Evolutionary conservation across 164 flowering plant species (phyloP).

Genomic region (Pachysandra terminalis): DNA sequence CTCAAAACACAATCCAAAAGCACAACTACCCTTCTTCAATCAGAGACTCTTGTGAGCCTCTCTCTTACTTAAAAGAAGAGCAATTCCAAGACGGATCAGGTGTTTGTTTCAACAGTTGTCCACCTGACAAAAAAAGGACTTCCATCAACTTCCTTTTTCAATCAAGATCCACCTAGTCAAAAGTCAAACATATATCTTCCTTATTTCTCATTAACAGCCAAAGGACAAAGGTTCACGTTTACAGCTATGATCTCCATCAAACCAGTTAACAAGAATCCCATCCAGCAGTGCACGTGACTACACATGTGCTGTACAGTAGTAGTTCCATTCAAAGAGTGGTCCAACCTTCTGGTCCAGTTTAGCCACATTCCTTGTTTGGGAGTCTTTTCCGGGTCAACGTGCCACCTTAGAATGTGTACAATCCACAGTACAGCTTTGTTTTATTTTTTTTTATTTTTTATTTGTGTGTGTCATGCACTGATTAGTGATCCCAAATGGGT

Average conservation of each 20-base stretch:
- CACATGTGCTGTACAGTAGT: neutral
- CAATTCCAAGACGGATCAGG: neutral
- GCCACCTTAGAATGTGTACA: neutral
- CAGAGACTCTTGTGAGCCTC: no score
- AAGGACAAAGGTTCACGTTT: constrained; percentile 2
- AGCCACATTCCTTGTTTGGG: neutral
- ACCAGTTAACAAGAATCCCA: constrained; percentile 10
- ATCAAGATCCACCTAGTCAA: neutral
- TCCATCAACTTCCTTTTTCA: neutral
- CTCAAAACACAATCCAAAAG: no score
- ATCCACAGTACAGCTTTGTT: neutral
- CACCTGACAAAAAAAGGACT: neutral
- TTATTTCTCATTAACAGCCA: neutral
- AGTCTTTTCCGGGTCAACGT: neutral
- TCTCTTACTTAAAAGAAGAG: no score
- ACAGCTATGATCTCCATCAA: constrained; percentile 14
- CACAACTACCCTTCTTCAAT: no score
- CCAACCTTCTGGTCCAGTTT: neutral
- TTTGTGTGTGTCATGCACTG: no score
- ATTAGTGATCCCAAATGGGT: no score
- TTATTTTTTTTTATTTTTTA: no score
- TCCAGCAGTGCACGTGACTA: neutral
- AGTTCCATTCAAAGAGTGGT: neutral
- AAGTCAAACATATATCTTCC: neutral
- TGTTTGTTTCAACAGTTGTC: neutral